Base-by-base conservation (phyloP, 164 flowering plant species). In the Euptelea pleiosperma region DNA sequence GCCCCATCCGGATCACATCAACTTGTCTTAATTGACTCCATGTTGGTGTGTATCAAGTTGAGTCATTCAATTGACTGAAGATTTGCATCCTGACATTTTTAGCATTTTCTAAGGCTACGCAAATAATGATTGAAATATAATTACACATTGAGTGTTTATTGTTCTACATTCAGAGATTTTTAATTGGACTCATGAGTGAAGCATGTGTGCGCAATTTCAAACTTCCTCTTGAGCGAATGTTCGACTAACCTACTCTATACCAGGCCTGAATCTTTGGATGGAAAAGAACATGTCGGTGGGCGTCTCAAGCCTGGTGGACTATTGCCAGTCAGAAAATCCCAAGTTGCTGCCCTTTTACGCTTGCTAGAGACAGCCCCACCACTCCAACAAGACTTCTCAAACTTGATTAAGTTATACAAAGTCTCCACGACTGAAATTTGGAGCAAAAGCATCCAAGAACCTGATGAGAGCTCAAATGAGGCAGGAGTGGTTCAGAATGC, bases 331-430 rank as follows among this genome's bases (percentile, higher is more conserved):
- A n/a, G n/a, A n/a, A n/a, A n/a, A n/a, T n/a, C n/a, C n/a, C n/a
- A n/a, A n/a, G n/a, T n/a, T n/a, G n/a, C n/a, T 64, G 81, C 77
- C 50, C 88, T 89, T 31, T 82, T 83, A 6, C 66, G 48, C 9
- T 80, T 86, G 87, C 70, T 89, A 52, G 74, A 73, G 60, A 81
- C 73, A 63, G 96, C 98, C 12, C 79, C 82, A 28, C 94, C 98
- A 55, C 85, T 91, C 19, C 75, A 64, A 25, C 87, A 78, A 62
- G 88, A 83, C 55, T 50, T 47, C 41, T 70, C 78, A 36, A 65
- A 54, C 18, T 74, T 82, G 5, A 42, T 39, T 3, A 64, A 51
- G 15, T 24, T 55, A n/a, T 37, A 65, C 12, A 70, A 69, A 65
- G 61, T 55, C 56, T 57, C 78, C 18, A 75, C 41, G 40, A 33